Evolutionary conservation across 805 yeast genomes (phyloP).

Genomic region (Suhomyces sp.): DNA sequence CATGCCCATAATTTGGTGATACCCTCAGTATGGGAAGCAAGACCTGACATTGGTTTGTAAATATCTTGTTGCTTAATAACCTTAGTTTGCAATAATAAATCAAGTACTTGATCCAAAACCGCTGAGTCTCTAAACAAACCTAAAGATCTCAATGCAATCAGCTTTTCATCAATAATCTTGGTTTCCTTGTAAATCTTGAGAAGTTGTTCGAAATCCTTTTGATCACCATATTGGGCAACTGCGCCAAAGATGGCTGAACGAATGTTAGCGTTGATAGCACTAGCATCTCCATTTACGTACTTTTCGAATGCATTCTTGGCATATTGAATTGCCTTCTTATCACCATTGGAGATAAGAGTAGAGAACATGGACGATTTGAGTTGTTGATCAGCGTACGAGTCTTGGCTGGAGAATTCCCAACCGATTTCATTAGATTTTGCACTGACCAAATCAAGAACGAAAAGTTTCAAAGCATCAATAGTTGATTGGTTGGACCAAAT

Average conservation of each 20-base stretch:
- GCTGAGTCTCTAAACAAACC: constrained; percentile 58
- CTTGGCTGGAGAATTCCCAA: constrained; percentile 56
- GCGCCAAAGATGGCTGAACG: constrained; percentile 61
- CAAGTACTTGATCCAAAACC: constrained; percentile 55
- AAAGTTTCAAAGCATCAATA: constrained; percentile 47
- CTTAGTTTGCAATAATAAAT: constrained; percentile 52
- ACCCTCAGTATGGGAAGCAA: constrained; percentile 63
- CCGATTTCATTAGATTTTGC: constrained; percentile 58
- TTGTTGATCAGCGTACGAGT: constrained; percentile 59
- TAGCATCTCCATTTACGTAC: constrained; percentile 59
- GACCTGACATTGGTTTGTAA: constrained; percentile 72
- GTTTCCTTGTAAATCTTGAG: constrained; percentile 60
- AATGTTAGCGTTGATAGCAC: constrained; percentile 72
- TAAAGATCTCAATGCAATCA: constrained; percentile 63
- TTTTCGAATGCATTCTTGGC: constrained; percentile 50
- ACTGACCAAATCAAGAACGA: constrained; percentile 53
- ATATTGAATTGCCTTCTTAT: constrained; percentile 44
- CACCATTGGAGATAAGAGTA: constrained; percentile 55
- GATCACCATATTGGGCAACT: constrained; percentile 66
- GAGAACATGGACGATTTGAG: constrained; percentile 63
- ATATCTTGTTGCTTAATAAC: constrained; percentile 67
- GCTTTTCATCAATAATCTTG: constrained; percentile 60
- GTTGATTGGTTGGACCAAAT: constrained; percentile 49
- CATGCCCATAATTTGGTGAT: constrained; percentile 70
- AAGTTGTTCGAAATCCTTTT: constrained; percentile 59